Conservation (phyloP, 2,329 filamentous ascomycete genomes). For the Coccinonectria pachysandricola region DNA sequence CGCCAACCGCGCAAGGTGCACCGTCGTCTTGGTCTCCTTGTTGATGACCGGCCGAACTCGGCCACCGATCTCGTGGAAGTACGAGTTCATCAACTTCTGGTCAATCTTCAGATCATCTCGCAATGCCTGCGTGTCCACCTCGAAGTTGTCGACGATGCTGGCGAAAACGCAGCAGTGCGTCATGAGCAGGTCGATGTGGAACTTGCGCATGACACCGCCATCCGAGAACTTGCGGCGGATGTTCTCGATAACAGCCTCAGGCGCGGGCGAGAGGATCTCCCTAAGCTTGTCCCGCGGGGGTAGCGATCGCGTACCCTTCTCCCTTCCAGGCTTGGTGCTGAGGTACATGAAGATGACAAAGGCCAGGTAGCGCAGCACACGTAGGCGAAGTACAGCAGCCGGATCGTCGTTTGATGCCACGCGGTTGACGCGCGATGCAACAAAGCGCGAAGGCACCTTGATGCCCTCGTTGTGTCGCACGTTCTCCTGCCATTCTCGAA, state of each 20-base stretch:
- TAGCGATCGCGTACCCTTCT: conserved; percentile 39
- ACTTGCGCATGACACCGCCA: conserved; percentile 55
- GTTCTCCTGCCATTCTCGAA: conserved; percentile 65
- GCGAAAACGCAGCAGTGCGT: conserved; percentile 65
- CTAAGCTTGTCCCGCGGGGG: conserved; percentile 53
- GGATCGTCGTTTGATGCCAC: conserved; percentile 43
- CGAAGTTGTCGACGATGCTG: conserved; percentile 62
- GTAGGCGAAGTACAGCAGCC: conserved; percentile 42
- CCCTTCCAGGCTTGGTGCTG: conserved; percentile 33
- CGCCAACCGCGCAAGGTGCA: conserved; percentile 56
- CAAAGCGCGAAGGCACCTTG: conserved; percentile 49
- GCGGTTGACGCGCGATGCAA: conserved; percentile 50
- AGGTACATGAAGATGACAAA: conserved; percentile 46
- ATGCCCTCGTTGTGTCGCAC: conserved; percentile 49
- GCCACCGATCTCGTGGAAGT: conserved; percentile 68
- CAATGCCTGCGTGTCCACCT: conserved; percentile 59
- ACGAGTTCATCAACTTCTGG: conserved; percentile 58
- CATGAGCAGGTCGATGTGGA: conserved; percentile 59
- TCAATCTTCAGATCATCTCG: conserved; percentile 64
- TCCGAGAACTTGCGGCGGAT: conserved; percentile 62
- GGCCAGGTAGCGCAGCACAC: conserved; percentile 49
- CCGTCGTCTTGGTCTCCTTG: conserved; percentile 47
- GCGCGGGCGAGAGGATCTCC: conserved; percentile 44
- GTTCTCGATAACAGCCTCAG: conserved; percentile 52
- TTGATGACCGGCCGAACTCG: conserved; percentile 50